phyloP scores from a whole-genome alignment of 768 basidiomycete genomes.

The Solioccasus polychromus region DNA sequence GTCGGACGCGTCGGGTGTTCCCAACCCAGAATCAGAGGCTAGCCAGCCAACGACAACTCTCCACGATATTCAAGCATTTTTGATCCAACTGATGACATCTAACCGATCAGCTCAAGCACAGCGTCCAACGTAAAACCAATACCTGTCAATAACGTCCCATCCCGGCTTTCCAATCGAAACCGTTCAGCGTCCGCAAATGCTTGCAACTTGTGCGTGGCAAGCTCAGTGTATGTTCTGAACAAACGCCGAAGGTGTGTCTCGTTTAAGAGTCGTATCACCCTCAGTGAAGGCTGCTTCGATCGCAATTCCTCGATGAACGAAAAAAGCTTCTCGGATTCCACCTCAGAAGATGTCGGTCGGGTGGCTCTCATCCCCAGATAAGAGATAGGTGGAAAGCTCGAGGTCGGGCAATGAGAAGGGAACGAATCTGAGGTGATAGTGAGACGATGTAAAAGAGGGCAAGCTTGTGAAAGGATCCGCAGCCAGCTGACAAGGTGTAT shows the following conservation, averaged over 20 bases:
- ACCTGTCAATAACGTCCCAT: constrained; percentile 22
- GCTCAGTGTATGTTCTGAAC: constrained; percentile 14
- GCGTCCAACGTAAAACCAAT: not conserved
- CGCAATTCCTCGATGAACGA: constrained; percentile 9
- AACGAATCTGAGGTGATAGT: constrained; percentile 12
- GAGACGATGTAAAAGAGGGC: constrained; percentile 19
- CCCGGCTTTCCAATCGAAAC: constrained; percentile 23
- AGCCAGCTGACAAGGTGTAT: not conserved
- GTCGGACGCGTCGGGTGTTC: too few relatives aligned
- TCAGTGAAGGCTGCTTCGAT: constrained; percentile 15
- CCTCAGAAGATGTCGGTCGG: not conserved
- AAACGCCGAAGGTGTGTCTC: constrained; percentile 14
- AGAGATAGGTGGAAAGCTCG: constrained; percentile 12
- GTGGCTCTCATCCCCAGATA: constrained; percentile 15
- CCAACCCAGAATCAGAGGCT: too few relatives aligned
- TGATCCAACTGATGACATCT: constrained; percentile 13
- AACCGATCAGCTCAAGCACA: not conserved
- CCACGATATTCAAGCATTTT: not conserved
- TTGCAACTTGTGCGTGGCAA: constrained; percentile 8
- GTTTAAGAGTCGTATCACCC: constrained; percentile 19
- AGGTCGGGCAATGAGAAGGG: not conserved
- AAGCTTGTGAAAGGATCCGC: constrained; percentile 8
- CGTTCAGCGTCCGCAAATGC: constrained; percentile 1
- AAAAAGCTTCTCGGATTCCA: constrained; percentile 12
- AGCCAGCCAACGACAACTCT: too few relatives aligned